These are phyloP conservation scores for Catharanthus roseus DNA, from an alignment of 257 asterid genomes.

Conservation along the genomic window DNA sequence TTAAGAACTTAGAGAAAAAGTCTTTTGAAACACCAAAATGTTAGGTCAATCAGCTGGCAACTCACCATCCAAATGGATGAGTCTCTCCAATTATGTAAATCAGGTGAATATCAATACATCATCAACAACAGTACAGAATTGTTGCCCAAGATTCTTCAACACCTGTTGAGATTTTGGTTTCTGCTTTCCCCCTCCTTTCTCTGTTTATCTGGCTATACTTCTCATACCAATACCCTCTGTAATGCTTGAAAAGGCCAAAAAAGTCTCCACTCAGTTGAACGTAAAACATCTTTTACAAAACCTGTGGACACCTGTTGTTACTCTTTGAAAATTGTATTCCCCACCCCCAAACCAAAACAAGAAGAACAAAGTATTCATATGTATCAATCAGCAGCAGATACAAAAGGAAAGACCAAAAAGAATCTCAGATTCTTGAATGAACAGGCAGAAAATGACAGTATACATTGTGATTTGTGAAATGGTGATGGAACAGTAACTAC, in stretches of 20 bases:
- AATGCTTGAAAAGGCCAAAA: background rate
- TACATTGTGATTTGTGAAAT: background rate
- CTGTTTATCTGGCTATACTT: background rate
- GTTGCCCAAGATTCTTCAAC: background rate
- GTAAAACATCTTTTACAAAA: background rate
- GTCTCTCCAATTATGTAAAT: background rate
- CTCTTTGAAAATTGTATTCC: too few relatives aligned
- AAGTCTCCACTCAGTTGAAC: too few relatives aligned
- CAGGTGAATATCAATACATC: background rate
- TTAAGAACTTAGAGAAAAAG: slow-evolving; percentile 17
- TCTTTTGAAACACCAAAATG: slow-evolving; percentile 7
- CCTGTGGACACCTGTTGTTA: too few relatives aligned
- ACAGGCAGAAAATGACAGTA: slow-evolving; percentile 7
- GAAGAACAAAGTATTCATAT: background rate
- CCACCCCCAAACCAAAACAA: too few relatives aligned
- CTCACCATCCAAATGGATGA: slow-evolving; percentile 19
- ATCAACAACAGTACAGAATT: background rate
- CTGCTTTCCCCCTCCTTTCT: background rate
- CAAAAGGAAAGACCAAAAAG: background rate
- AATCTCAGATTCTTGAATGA: background rate
- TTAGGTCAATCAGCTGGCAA: slow-evolving; percentile 21
- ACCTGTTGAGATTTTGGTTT: background rate
- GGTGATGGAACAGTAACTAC: slow-evolving; percentile 2
- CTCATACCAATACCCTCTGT: background rate
- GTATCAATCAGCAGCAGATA: background rate